Percentiles rank a stretch among this genome's conserved stretches.
Conservation (phyloP, 2,329 filamentous ascomycete genomes). For the Fusarium sp. region DNA sequence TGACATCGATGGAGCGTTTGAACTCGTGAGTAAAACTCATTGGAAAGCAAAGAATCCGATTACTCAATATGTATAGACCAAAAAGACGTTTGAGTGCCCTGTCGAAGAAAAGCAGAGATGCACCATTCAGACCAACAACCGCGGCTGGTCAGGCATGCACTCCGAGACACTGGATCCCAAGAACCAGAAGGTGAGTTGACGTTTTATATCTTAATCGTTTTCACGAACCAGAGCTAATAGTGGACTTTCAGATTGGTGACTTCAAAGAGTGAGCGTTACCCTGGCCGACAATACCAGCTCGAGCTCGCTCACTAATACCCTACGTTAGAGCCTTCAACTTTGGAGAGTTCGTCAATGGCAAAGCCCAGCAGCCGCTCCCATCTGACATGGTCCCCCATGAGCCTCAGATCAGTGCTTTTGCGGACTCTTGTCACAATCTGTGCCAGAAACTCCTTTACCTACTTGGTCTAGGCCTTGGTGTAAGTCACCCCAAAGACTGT, state of each 20-base stretch:
- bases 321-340: conserved; percentile 86
- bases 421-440: conserved; percentile 76
- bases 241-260: conserved; percentile 73
- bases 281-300: neutral
- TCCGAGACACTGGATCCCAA: conserved; percentile 88
- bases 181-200: conserved; percentile 74
- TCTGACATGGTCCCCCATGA: conserved; percentile 69
- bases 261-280: conserved; percentile 79
- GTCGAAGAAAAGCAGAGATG: conserved; percentile 78
- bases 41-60: neutral
- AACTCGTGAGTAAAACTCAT: conserved; percentile 65
- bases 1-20: conserved; percentile 78
- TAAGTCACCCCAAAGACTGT: conserved; percentile 48
- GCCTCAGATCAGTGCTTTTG: conserved; percentile 73
- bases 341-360: conserved; percentile 76
- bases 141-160: conserved; percentile 90
- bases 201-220: neutral
- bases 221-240: neutral
- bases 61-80: conserved; percentile 60
- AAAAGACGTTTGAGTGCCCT: conserved; percentile 77
- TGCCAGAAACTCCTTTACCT: conserved; percentile 80
- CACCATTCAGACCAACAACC: conserved; percentile 82
- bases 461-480: conserved; percentile 81
- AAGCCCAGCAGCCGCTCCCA: conserved; percentile 83
- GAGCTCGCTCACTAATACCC: conserved; percentile 5